phyloP scores from a whole-genome alignment of 768 basidiomycete genomes.

The Tubosaeta brunneosetosa region DNA sequence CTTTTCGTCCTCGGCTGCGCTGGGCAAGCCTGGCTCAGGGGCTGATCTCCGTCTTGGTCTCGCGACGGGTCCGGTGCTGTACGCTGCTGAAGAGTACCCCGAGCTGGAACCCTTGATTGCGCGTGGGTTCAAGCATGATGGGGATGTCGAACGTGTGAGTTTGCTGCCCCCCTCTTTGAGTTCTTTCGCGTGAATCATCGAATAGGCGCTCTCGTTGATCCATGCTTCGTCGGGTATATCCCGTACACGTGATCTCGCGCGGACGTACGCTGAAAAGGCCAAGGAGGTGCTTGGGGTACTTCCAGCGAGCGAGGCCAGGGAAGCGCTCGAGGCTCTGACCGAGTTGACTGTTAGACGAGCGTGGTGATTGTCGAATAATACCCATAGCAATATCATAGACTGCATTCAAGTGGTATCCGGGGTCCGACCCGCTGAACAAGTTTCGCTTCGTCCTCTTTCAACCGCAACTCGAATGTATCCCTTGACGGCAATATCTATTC shows the following conservation, averaged over 20 bases:
- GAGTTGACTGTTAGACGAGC: slow-evolving; percentile 61
- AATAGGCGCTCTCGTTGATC: slow-evolving; percentile 57
- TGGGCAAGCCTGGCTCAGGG: slow-evolving; percentile 84
- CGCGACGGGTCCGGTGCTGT: slow-evolving; percentile 82
- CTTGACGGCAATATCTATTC: slow-evolving; percentile 38
- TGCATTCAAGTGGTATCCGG: slow-evolving; percentile 17
- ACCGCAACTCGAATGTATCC: slow-evolving; percentile 41
- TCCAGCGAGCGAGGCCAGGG: slow-evolving; percentile 77
- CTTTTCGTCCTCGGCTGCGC: slow-evolving; percentile 71
- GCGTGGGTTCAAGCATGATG: slow-evolving; percentile 69
- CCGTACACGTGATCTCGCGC: slow-evolving; percentile 74
- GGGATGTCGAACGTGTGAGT: slow-evolving; percentile 77
- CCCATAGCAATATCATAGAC: background rate
- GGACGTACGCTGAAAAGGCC: slow-evolving; percentile 71
- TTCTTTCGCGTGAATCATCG: background rate
- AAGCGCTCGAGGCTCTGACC: slow-evolving; percentile 69
- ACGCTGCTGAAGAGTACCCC: slow-evolving; percentile 81
- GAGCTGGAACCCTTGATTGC: slow-evolving; percentile 72
- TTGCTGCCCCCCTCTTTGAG: background rate
- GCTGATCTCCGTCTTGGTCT: slow-evolving; percentile 80
- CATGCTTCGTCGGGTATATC: slow-evolving; percentile 68
- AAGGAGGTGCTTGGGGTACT: slow-evolving; percentile 61
- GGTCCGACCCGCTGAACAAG: slow-evolving; percentile 7
- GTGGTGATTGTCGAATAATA: slow-evolving; percentile 30
- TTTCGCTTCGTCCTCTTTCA: background rate